Conservation (phyloP, 306 rosid species). For the Cotoneaster glaucophyllus region DNA sequence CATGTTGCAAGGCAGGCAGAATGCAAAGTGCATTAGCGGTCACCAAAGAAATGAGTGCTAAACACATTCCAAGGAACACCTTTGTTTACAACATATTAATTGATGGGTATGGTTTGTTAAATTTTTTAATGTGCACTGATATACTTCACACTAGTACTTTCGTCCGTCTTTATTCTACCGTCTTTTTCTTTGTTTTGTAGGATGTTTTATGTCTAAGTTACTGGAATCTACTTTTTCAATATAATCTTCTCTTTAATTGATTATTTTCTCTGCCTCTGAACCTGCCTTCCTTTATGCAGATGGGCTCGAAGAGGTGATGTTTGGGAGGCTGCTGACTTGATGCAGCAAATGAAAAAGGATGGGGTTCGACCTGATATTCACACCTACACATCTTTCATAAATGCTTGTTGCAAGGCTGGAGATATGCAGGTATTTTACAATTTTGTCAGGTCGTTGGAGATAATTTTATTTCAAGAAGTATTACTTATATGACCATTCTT, state of each 20-base stretch:
- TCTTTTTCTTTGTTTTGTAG: not conserved
- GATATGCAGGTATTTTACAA: conserved; percentile 64
- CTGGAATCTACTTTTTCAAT: not conserved
- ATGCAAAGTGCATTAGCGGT: conserved; percentile 98
- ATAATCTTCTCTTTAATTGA: not conserved
- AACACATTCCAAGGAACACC: conserved; percentile 75
- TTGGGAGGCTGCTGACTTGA: conserved; percentile 99
- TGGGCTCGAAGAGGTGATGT: conserved; percentile 98
- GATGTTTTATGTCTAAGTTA: not conserved
- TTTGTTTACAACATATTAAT: conserved; percentile 86
- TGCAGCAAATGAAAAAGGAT: conserved; percentile 87
- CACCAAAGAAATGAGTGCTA: conserved; percentile 84
- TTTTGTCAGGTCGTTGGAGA: not conserved
- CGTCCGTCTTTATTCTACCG: not conserved
- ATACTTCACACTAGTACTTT: not conserved
- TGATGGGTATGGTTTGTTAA: conserved; percentile 66
- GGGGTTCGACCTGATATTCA: conserved; percentile 84
- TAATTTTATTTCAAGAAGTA: not conserved
- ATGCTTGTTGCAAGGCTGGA: conserved; percentile 94
- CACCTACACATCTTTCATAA: conserved; percentile 87
- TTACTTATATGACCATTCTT: not conserved
- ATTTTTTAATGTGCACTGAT: not conserved
- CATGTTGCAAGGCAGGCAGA: conserved; percentile 96
- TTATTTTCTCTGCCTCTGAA: conserved; percentile 1
- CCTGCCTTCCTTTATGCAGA: conserved; percentile 31